Conservation (phyloP, 441 rosid genomes). For the Pelargonium australe region DNA sequence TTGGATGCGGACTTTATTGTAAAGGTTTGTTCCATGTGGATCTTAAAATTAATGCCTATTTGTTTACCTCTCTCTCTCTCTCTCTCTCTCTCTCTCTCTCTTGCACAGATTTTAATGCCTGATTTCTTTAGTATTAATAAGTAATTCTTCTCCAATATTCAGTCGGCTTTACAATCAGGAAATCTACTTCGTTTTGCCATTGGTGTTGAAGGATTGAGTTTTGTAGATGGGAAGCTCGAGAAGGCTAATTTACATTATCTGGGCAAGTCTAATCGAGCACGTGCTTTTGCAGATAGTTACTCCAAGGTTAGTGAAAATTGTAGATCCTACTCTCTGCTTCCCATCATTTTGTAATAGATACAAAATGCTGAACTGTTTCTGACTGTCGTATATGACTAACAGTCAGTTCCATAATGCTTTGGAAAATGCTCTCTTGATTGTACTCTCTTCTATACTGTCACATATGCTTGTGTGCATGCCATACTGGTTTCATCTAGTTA, state of each 20-base stretch:
- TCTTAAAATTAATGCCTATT: background rate
- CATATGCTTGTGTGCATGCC: background rate
- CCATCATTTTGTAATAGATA: background rate
- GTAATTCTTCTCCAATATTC: slow-evolving; percentile 23
- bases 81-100: background rate
- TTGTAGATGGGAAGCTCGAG: slow-evolving; percentile 74
- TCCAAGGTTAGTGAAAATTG: slow-evolving; percentile 58
- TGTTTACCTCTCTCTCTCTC: background rate
- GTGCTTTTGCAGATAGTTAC: slow-evolving; percentile 88
- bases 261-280: slow-evolving; percentile 59
- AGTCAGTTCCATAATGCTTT: too few relatives aligned
- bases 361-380: too few relatives aligned
- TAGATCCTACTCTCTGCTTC: background rate
- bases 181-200: slow-evolving; percentile 67
- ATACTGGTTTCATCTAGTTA: background rate
- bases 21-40: slow-evolving; percentile 38
- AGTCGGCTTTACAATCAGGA: slow-evolving; percentile 60
- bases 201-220: slow-evolving; percentile 61
- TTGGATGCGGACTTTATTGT: slow-evolving; percentile 53
- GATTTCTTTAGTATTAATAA: background rate
- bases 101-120: background rate
- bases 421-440: background rate
- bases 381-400: too few relatives aligned
- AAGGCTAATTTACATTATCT: slow-evolving; percentile 68
- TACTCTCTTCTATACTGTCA: background rate